Evolutionary conservation across 139 green algal species (phyloP), one percentile per base, ranked within the genome.

Genomic region (Micractinium sp.): DNA sequence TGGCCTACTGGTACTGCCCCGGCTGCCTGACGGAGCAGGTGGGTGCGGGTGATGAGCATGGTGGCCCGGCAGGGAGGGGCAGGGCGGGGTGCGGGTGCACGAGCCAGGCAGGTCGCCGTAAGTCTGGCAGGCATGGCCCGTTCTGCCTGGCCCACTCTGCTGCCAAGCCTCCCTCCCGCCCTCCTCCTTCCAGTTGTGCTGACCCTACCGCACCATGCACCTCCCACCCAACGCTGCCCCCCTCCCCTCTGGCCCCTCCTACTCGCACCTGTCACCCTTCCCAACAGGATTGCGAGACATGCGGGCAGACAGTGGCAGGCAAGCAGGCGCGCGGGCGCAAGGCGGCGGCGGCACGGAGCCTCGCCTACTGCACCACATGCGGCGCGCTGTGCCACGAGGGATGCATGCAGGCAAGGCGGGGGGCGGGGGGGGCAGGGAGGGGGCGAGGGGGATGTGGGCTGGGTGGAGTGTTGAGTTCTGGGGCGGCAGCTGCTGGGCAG

Each of bases 1-100:
- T 56, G n/a, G 92, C 80, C 20, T 39, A 25, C n/a, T 91, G 88
- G 88, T 91, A 89, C 81, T 88, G 88, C 77, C 66, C 77, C 19
- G 38, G 23, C 82, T 91, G 88, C 88, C 29, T 89, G 38, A 16
- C 25, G 3, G 31, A 83, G 47, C 85, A 88, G 69, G 84, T 76
- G 36, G 35, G 76, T 23, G 33, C n/a, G 20, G 75, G 12, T n/a
- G n/a, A n/a, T n/a, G n/a, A n/a, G n/a, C 47, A 56, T 9, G 47
- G 47, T 56, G 47, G 47, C 47, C 5, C 7, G 47, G 47, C 47
- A 56, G 69, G 69, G 69, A 25, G 63, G 63, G 63, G 63, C 14
- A 23, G 63, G 47, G 47, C 5, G 47, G 47, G 47, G 47, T 9
- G 47, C 7, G 23, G 22, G 23, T 73, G 22, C 63, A 73, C 20